Evolutionary conservation across 2,329 filamentous ascomycete genomes (phyloP).

Genomic region (Fusarium hainanense): DNA sequence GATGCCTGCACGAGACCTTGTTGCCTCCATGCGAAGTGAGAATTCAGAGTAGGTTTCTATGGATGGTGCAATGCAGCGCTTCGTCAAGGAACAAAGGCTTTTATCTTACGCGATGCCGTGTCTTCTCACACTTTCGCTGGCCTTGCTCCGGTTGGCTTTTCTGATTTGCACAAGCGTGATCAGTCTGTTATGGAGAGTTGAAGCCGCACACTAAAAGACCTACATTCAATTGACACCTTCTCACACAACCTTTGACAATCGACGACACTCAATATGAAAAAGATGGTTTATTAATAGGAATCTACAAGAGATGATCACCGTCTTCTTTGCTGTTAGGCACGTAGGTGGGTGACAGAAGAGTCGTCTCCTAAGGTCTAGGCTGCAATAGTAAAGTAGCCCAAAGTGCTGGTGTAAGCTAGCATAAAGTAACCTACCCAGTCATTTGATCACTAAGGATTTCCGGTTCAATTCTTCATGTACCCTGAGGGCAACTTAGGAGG

Average conservation of each 20-base stretch:
- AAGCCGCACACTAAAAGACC: not conserved
- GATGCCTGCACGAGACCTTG: not conserved
- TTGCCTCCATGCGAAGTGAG: not conserved
- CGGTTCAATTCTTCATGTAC: not conserved
- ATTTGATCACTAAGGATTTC: too few relatives aligned
- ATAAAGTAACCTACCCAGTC: too few relatives aligned
- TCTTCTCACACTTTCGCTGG: not conserved
- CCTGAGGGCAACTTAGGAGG: too few relatives aligned
- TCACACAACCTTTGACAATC: not conserved
- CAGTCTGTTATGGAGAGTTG: not conserved
- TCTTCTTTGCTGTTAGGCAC: too few relatives aligned
- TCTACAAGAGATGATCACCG: accelerated
- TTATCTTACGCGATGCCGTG: not conserved
- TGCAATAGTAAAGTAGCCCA: too few relatives aligned
- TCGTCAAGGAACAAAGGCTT: too few relatives aligned
- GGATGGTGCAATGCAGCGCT: not conserved
- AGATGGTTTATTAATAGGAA: not conserved
- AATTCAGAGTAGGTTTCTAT: not conserved
- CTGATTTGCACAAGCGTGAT: not conserved
- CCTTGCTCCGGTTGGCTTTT: not conserved
- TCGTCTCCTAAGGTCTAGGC: too few relatives aligned
- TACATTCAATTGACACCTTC: not conserved
- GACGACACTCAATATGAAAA: accelerated
- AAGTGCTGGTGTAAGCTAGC: too few relatives aligned
- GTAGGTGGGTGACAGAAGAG: too few relatives aligned